Evolutionary conservation across 2,329 filamentous ascomycete genomes (phyloP).

Genomic region (Neoarthrinium moseri): DNA sequence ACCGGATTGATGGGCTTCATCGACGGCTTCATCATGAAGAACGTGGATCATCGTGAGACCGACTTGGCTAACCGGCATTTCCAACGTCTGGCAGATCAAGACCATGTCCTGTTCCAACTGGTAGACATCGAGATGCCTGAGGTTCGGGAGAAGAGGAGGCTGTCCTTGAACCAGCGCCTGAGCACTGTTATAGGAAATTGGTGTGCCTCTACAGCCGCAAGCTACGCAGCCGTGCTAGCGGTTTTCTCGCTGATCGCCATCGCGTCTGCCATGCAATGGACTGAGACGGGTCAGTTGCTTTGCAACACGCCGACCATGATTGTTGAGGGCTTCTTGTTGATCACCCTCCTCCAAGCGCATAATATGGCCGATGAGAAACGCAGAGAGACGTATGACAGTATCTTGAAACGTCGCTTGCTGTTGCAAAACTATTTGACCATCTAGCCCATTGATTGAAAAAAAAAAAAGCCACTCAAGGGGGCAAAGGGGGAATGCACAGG

Average conservation of each 20-base stretch:
- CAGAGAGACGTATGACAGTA: conserved; percentile 19
- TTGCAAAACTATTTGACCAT: conserved; percentile 1
- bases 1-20: conserved; percentile 43
- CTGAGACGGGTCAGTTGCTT: conserved; percentile 29
- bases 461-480: too few relatives aligned
- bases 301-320: conserved; percentile 34
- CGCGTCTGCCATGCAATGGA: conserved; percentile 30
- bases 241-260: conserved; percentile 18
- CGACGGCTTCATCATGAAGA: conserved; percentile 44
- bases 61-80: conserved; percentile 3
- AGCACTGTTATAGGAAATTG: neutral
- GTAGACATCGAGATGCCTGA: conserved; percentile 5
- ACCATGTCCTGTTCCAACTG: conserved; percentile 1
- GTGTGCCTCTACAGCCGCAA: neutral
- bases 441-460: too few relatives aligned
- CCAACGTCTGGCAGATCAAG: conserved; percentile 1
- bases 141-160: neutral
- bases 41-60: conserved; percentile 32
- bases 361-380: conserved; percentile 24
- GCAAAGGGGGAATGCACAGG: too few relatives aligned
- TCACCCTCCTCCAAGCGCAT: conserved; percentile 31
- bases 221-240: conserved; percentile 2
- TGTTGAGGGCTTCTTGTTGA: conserved; percentile 27
- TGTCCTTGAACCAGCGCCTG: neutral
- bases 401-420: conserved; percentile 11